A percentile compares a stretch with the other conserved stretches of the same genome.
Evolutionary conservation across 345 rosid genomes (phyloP).

Genomic region (Turritis glabra): DNA sequence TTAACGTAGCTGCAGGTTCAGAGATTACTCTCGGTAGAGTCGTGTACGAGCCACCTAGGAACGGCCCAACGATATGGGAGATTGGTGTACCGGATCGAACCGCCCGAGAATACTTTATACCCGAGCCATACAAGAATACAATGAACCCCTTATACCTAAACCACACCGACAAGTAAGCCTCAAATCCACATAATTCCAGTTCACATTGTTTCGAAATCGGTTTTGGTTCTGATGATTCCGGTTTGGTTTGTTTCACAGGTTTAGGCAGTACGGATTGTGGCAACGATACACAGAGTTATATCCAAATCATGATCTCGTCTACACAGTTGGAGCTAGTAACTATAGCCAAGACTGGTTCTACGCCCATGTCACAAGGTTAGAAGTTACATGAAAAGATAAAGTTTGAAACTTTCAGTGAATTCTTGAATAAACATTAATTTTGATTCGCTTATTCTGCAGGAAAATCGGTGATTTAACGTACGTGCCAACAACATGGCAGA

Average conservation of each 20-base stretch:
- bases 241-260: conserved; percentile 43
- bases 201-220: neutral
- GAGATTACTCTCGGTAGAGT: conserved; percentile 45
- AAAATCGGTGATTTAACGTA: conserved; percentile 38
- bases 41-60: conserved; percentile 68
- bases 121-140: conserved; percentile 58
- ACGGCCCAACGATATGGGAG: conserved; percentile 87
- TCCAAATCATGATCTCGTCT: conserved; percentile 54
- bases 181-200: neutral
- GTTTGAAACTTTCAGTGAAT: neutral
- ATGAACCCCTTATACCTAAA: conserved; percentile 46
- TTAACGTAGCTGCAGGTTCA: conserved; percentile 51
- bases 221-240: neutral
- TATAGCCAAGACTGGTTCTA: conserved; percentile 69
- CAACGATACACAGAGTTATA: conserved; percentile 63
- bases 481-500: conserved; percentile 73
- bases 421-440: neutral
- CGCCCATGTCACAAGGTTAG: conserved; percentile 82
- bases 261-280: conserved; percentile 85
- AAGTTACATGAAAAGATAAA: neutral
- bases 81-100: conserved; percentile 78
- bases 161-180: conserved; percentile 40
- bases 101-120: conserved; percentile 71
- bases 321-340: conserved; percentile 52
- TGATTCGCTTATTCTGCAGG: conserved; percentile 37